A percentile compares a stretch with the other conserved stretches of the same genome.
phyloP scores from a whole-genome alignment of 1,139 yeast species.

The Pichia sp. region DNA sequence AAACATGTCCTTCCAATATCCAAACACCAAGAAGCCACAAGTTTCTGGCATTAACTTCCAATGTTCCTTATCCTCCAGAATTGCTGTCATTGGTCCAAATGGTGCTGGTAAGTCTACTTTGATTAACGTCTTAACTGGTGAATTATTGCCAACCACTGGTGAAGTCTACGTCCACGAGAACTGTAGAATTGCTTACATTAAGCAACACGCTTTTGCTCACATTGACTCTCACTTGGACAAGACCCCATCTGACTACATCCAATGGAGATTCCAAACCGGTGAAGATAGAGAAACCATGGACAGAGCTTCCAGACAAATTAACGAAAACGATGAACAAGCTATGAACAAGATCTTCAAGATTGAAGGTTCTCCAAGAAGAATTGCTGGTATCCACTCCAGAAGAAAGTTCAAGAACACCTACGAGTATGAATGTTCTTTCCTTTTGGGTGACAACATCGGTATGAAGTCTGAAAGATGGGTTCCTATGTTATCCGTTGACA shows the following conservation, averaged over 20 bases:
- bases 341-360: constrained; percentile 99
- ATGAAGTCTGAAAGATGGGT: constrained; percentile 99
- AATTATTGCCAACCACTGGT: constrained; percentile 95
- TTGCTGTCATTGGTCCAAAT: constrained; percentile 99
- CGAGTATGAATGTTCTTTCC: constrained; percentile 98
- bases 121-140: constrained; percentile 98
- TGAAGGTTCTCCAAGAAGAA: constrained; percentile 98
- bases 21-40: constrained; percentile 97
- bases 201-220: constrained; percentile 99
- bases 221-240: constrained; percentile 97
- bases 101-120: constrained; percentile 99
- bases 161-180: constrained; percentile 99
- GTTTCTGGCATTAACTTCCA: constrained; percentile 87
- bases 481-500: constrained; percentile 99
- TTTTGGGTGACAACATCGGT: constrained; percentile 96
- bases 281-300: constrained; percentile 99
- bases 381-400: constrained; percentile 92
- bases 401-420: constrained; percentile 99
- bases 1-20: constrained; percentile 97
- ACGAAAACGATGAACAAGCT: constrained; percentile 93
- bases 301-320: constrained; percentile 98
- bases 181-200: constrained; percentile 99
- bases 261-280: constrained; percentile 99
- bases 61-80: constrained; percentile 97
- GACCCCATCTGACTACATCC: constrained; percentile 99